Conservation (phyloP, 805 yeast genomes). For the Tetrapisispora iriomotensis region DNA sequence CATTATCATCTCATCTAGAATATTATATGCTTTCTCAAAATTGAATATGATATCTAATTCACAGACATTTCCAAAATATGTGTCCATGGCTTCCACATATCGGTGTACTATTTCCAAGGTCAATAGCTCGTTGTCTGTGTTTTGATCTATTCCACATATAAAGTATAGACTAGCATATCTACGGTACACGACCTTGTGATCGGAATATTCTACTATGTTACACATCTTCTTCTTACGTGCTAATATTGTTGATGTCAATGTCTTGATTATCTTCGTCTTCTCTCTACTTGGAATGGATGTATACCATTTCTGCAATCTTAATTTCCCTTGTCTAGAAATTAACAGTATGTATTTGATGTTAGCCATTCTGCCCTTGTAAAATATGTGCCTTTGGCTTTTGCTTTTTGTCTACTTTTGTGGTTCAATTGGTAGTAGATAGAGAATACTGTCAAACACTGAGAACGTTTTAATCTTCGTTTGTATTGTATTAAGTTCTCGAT, state of each 20-base stretch:
- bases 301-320: constrained; percentile 90
- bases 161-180: constrained; percentile 91
- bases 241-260: constrained; percentile 75
- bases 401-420: too few relatives aligned
- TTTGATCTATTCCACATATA: constrained; percentile 56
- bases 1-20: constrained; percentile 78
- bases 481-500: too few relatives aligned
- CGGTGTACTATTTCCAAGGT: constrained; percentile 83
- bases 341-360: constrained; percentile 64
- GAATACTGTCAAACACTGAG: too few relatives aligned
- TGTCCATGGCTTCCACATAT: constrained; percentile 95
- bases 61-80: constrained; percentile 89
- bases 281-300: constrained; percentile 74
- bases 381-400: too few relatives aligned
- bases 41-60: constrained; percentile 95
- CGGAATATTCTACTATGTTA: constrained; percentile 77
- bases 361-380: constrained; percentile 22
- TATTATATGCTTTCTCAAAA: constrained; percentile 86
- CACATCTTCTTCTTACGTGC: constrained; percentile 91
- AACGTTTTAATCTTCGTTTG: too few relatives aligned
- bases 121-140: constrained; percentile 65
- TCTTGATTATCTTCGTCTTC: constrained; percentile 72
- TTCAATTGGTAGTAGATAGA: too few relatives aligned
- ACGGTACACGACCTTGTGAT: constrained; percentile 71
- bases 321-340: constrained; percentile 91